Percentiles rank a stretch among this genome's conserved stretches.
phyloP scores from a whole-genome alignment of 441 rosid species.

The Aleurites moluccanus region DNA sequence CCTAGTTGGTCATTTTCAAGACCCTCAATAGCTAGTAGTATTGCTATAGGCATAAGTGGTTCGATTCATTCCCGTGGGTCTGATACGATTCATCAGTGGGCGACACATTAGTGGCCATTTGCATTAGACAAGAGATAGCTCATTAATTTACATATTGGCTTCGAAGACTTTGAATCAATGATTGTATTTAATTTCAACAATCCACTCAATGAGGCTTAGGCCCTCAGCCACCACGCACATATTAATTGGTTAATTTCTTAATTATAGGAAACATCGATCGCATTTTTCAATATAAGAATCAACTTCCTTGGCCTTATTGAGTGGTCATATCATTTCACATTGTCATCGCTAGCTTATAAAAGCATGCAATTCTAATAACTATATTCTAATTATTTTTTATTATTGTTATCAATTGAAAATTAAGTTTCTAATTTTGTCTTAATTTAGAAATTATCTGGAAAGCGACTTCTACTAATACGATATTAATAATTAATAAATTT shows the following conservation, averaged over 20 bases:
- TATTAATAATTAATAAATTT: no score
- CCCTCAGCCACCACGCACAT: background rate
- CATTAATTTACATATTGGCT: background rate
- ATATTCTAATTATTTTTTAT: background rate
- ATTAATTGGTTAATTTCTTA: no score
- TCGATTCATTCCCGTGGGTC: conserved; percentile 28
- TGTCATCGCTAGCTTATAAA: background rate
- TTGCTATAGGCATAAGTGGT: background rate
- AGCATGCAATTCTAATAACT: background rate
- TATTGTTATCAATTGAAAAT: no score
- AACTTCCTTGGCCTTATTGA: background rate
- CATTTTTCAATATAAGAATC: background rate
- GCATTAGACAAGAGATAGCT: conserved; percentile 15
- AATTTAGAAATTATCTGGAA: no score
- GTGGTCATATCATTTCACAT: background rate
- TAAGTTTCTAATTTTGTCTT: no score
- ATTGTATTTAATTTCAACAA: conserved; percentile 14
- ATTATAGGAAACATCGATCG: no score
- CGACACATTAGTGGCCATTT: conserved; percentile 38
- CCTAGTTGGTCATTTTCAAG: conserved; percentile 49
- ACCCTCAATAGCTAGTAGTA: conserved; percentile 19
- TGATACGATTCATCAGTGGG: conserved; percentile 30
- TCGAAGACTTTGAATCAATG: conserved; percentile 8
- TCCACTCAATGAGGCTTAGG: conserved; percentile 22
- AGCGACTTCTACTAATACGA: no score